phyloP scores from a whole-genome alignment of 805 yeast genomes.

The Metschnikowia lochheadii region DNA sequence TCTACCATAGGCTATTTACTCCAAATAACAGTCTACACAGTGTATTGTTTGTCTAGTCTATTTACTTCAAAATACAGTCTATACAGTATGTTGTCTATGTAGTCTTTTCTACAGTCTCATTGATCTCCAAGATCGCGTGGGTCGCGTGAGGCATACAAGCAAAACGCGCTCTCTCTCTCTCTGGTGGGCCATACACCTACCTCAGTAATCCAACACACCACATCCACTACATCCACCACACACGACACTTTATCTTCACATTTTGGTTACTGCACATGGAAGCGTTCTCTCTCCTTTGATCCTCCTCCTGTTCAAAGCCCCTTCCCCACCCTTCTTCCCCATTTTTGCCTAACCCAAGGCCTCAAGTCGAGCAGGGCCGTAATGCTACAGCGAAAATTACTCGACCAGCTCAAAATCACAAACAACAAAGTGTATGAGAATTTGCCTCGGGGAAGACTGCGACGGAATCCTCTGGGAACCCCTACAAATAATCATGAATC shows the following conservation, averaged over 20 bases:
- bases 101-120: too few species aligned
- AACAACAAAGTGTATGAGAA: slow-evolving; percentile 17
- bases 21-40: too few species aligned
- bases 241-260: background rate
- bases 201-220: background rate
- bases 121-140: background rate
- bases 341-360: background rate
- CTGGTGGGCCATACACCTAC: background rate
- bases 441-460: slow-evolving; percentile 13
- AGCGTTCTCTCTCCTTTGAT: background rate
- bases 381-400: slow-evolving; percentile 12
- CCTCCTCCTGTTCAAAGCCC: background rate
- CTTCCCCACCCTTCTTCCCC: background rate
- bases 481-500: background rate
- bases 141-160: slow-evolving; percentile 6
- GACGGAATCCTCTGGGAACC: slow-evolving; percentile 5
- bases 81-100: too few species aligned
- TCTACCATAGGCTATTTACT: too few species aligned
- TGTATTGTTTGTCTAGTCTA: too few species aligned
- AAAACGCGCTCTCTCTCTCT: slow-evolving; percentile 2
- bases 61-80: too few species aligned
- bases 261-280: background rate
- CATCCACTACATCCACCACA: background rate
- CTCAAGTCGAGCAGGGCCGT: background rate
- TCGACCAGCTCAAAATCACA: slow-evolving; percentile 17